phyloP scores from a whole-genome alignment of 1,284 basidiomycete genomes.

The Apiotrichum sp. region DNA sequence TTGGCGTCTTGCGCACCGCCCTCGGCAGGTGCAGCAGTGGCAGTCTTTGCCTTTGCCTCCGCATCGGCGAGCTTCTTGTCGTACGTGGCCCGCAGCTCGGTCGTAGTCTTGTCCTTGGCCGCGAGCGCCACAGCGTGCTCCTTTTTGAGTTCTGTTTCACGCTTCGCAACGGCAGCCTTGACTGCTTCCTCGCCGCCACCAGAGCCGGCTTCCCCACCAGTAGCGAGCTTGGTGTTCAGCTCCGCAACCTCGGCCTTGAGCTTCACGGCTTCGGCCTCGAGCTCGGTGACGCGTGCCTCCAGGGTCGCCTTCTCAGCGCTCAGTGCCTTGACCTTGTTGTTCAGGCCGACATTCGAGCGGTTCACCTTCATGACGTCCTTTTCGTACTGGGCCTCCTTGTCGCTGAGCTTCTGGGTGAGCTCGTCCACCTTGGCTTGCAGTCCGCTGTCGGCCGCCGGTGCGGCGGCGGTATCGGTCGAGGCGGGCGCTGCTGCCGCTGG shows the following conservation, averaged over 20 bases:
- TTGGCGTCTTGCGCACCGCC: constrained; percentile 34
- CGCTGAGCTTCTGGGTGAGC: constrained; percentile 15
- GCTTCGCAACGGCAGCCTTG: constrained; percentile 35
- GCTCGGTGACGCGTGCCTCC: constrained; percentile 17
- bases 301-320: constrained; percentile 12
- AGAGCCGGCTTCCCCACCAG: not conserved
- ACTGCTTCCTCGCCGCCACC: constrained; percentile 34
- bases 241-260: constrained; percentile 18
- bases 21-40: not conserved
- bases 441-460: constrained; percentile 6
- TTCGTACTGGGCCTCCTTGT: constrained; percentile 26
- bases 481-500: constrained; percentile 2
- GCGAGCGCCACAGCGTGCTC: constrained; percentile 26
- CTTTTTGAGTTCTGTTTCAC: constrained; percentile 33
- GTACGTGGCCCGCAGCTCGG: constrained; percentile 24
- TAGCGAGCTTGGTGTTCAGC: constrained; percentile 1
- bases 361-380: constrained; percentile 37
- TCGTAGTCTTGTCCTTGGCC: constrained; percentile 5
- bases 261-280: constrained; percentile 27
- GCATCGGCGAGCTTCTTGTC: constrained; percentile 13
- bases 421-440: constrained; percentile 20
- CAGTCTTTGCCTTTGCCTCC: constrained; percentile 1
- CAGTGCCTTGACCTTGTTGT: constrained; percentile 15
- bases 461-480: constrained; percentile 3
- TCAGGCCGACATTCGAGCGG: constrained; percentile 24